Conservation (phyloP, 2,329 filamentous ascomycete species). For the Lasiodiplodia sp. region DNA sequence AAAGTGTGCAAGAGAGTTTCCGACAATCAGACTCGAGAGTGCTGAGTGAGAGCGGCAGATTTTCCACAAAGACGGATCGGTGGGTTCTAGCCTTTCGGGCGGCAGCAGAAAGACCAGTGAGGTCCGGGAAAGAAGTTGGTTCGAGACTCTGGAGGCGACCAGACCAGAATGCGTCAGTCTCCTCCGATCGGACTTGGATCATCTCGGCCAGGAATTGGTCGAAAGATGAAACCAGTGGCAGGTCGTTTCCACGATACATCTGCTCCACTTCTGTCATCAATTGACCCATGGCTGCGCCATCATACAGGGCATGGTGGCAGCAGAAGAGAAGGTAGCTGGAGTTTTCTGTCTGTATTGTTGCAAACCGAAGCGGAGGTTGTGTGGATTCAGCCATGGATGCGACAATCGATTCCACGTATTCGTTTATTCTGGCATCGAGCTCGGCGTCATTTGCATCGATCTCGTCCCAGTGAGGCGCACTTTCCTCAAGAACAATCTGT, state of each 20-base stretch:
- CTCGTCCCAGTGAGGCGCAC: conserved; percentile 52
- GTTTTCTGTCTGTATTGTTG: conserved; percentile 34
- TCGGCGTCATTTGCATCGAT: conserved; percentile 32
- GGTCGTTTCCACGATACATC: conserved; percentile 54
- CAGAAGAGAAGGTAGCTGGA: conserved; percentile 54
- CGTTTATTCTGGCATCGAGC: conserved; percentile 48
- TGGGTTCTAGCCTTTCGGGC: conserved; percentile 32
- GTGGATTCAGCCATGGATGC: conserved; percentile 53
- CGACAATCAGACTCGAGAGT: conserved; percentile 37
- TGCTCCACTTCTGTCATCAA: conserved; percentile 75
- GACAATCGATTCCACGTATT: conserved; percentile 55
- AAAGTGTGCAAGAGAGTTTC: conserved; percentile 52
- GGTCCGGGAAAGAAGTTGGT: conserved; percentile 51
- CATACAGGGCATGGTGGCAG: conserved; percentile 86
- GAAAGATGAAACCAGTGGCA: conserved; percentile 64
- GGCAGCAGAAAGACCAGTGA: conserved; percentile 39
- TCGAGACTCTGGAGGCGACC: conserved; percentile 61
- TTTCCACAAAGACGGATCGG: conserved; percentile 38
- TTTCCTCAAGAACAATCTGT: conserved; percentile 70
- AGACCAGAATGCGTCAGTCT: conserved; percentile 72
- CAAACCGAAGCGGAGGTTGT: conserved; percentile 48
- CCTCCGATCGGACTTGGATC: conserved; percentile 54
- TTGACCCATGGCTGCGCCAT: conserved; percentile 76
- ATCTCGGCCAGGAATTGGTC: conserved; percentile 69
- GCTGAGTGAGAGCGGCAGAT: conserved; percentile 37